Evolutionary conservation across 106 monocot species (phyloP).

Genomic region (Ottelia alismoides): DNA sequence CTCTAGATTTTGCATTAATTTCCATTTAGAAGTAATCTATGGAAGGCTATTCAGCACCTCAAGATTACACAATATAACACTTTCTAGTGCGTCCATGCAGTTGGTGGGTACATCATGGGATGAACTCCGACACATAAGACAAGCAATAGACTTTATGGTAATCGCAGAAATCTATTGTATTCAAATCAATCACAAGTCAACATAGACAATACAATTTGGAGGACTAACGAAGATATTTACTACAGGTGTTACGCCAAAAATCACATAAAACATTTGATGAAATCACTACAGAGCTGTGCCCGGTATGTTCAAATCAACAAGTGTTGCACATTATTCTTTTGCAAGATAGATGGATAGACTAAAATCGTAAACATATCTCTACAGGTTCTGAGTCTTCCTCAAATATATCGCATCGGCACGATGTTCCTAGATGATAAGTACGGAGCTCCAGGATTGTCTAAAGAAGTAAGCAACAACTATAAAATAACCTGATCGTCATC

Average conservation of each 20-base stretch:
- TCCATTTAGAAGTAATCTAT: too few species aligned
- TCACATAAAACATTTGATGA: constrained; percentile 60
- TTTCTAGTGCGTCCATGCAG: too few species aligned
- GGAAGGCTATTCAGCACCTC: too few species aligned
- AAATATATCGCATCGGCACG: constrained; percentile 85
- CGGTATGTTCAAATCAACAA: constrained; percentile 63
- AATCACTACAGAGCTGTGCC: constrained; percentile 62
- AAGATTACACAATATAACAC: too few species aligned
- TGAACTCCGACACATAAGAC: constrained; percentile 77
- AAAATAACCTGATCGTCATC: too few species aligned
- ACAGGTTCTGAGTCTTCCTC: constrained; percentile 75
- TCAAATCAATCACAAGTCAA: not conserved
- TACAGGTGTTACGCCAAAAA: constrained; percentile 90
- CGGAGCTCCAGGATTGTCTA: constrained; percentile 76
- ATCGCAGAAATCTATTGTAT: not conserved
- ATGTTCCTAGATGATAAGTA: constrained; percentile 99
- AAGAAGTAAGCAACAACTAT: constrained; percentile 67
- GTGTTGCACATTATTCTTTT: too few species aligned
- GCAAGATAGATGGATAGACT: not conserved
- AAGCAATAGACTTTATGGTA: constrained; percentile 93
- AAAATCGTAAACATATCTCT: constrained; percentile 7
- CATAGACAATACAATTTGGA: too few species aligned
- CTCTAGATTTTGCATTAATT: too few species aligned
- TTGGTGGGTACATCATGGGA: constrained; percentile 75
- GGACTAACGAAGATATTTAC: not conserved